Conservation (phyloP, 108 stramenopile genomes). For the Pseudonitzschia delicatissima region DNA sequence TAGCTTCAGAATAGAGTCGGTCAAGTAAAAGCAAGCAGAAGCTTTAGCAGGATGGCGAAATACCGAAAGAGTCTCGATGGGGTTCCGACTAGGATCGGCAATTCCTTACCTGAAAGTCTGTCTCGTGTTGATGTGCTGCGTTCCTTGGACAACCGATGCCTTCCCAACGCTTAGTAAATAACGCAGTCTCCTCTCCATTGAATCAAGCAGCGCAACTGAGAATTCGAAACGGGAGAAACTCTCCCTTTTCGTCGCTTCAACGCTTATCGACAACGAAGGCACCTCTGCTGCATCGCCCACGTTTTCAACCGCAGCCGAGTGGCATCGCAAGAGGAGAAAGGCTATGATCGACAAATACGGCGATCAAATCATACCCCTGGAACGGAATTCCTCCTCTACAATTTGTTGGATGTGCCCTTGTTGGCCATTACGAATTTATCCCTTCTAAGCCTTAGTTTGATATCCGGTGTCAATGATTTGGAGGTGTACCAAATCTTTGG, state of each 20-base stretch:
- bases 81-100: no score
- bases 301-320: constrained; percentile 44
- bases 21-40: no score
- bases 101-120: no score
- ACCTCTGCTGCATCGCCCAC: constrained; percentile 19
- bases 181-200: no score
- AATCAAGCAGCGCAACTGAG: no score
- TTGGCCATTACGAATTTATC: constrained; percentile 48
- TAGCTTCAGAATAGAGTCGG: no score
- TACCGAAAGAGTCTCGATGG: no score
- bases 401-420: constrained; percentile 47
- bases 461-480: constrained; percentile 23
- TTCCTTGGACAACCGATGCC: no score
- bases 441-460: constrained; percentile 40
- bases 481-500: constrained; percentile 13
- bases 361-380: constrained; percentile 41
- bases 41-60: no score
- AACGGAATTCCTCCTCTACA: constrained; percentile 53
- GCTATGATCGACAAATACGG: constrained; percentile 65
- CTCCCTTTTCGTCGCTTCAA: background rate
- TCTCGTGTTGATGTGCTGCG: no score
- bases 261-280: background rate
- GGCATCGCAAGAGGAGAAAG: constrained; percentile 66
- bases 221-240: no score
- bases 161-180: no score